Conservation (phyloP, 2,329 filamentous ascomycete genomes). For the Ascomycota sp. region DNA sequence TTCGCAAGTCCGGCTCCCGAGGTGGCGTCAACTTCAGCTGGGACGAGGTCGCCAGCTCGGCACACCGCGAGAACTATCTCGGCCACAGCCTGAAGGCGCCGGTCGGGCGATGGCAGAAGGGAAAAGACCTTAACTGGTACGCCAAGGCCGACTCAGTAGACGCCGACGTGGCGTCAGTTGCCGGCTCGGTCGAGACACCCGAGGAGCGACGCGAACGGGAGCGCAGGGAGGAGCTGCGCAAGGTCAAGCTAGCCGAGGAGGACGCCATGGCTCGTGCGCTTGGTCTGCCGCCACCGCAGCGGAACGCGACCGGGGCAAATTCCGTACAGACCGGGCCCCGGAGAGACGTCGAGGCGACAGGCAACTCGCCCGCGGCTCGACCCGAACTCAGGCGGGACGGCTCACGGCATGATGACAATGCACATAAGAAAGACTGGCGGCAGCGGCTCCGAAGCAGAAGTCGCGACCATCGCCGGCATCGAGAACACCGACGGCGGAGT, state of each 20-base stretch:
- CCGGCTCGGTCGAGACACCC: constrained; percentile 30
- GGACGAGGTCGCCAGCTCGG: constrained; percentile 76
- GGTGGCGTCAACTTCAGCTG: constrained; percentile 93
- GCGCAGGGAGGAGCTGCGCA: constrained; percentile 56
- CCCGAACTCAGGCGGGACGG: constrained; percentile 9
- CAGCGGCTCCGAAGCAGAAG: constrained; percentile 15
- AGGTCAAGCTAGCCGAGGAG: constrained; percentile 78
- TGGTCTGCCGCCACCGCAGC: constrained; percentile 50
- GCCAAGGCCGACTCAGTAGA: constrained; percentile 29
- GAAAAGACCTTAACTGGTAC: constrained; percentile 46
- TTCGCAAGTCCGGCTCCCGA: constrained; percentile 78
- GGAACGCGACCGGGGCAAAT: constrained; percentile 42
- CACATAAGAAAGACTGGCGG: constrained; percentile 11
- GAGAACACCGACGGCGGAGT: constrained; percentile 9
- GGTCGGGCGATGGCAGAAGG: constrained; percentile 79
- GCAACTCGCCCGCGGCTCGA: constrained; percentile 7
- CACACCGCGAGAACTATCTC: constrained; percentile 75
- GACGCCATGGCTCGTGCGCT: constrained; percentile 73
- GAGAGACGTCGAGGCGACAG: constrained; percentile 13
- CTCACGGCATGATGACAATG: constrained; percentile 9
- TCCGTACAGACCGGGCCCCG: constrained; percentile 38
- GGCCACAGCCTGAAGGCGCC: constrained; percentile 84
- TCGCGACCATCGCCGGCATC: constrained; percentile 8
- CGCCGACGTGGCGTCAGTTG: constrained; percentile 20
- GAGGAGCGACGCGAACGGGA: constrained; percentile 38